Base-by-base conservation (phyloP, 1,284 basidiomycete genomes). In the Puccinia horiana region DNA sequence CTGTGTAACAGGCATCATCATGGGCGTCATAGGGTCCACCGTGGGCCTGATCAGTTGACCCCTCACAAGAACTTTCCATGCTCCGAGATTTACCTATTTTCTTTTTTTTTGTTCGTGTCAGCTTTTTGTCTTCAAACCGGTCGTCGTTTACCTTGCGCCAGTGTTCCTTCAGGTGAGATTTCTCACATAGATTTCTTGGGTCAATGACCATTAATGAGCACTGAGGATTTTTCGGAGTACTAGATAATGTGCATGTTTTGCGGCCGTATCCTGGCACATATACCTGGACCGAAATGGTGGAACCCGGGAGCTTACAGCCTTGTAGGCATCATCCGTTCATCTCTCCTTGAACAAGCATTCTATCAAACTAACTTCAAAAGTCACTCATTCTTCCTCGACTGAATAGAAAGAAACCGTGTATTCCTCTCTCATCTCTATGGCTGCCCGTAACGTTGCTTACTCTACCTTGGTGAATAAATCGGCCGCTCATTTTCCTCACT, bases 121-220 rank as follows among this genome's bases (percentile, higher is more conserved):
- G 79, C 56, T 81, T 29, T 81, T 81, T 44, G 37, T 74, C 42
- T 81, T 81, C 58, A 81, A 81, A 74, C 79, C 79, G 14, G 72
- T 81, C 54, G 26, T 61, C 29, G 44, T 81, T 26, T 72, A 63
- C 29, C 26, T 81, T 44, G 56, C 70, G 6, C 56, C 79, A 29
- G 49, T 81, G 2, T 81, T 81, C 58, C 52, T 75, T 37, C 79
- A 81, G 54, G 77, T 80, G 6, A n/a, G 76, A 16, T 26, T 35
- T 67, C 42, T 69, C 37, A 35, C 32, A 26, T 20, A 35, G n/a
- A 32, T 58, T 35, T 35, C n/a, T 56, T 65, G 40, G 2, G 2
- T 20, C 29, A 18, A 65, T 18, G n/a, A n/a, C 18, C 40, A 42
- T 35, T 26, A 5, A 61, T 35, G 16, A 61, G 32, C 18, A 61